Base-by-base conservation (phyloP, 2,329 filamentous ascomycete species). In the Colletotrichum sp. region DNA sequence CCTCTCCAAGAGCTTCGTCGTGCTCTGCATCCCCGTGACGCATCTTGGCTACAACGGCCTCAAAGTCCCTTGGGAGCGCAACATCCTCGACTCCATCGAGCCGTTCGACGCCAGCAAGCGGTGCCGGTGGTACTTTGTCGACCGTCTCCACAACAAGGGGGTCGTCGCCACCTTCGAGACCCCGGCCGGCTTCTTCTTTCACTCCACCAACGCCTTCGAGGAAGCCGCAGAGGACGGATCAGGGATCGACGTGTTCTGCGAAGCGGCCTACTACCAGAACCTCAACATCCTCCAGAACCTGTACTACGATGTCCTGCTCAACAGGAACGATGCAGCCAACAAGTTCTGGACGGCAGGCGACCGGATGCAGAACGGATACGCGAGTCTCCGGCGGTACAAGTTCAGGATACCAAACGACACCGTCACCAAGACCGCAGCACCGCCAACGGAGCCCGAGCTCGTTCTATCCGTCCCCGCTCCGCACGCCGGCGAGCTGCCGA, bases 181-280 rank as follows among this genome's bases (percentile, higher is more conserved):
- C 18, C 88, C 91, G 0, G 90, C 94, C 0, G 92, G 92, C 63
- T 98, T 96, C 86, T 93, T 92, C 83, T 98, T 98, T 83, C 95
- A 98, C 84, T 91, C 91, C 0, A 87, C 95, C 81, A 98, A 98
- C 79, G 91, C 94, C 0, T 97, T 93, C 82, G 94, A 96, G 80
- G 90, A 95, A 77, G 78, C 80, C 1, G 76, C 80, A 0, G 82
- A 85, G 34, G 84, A 83, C 8, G 78, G 65, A 3, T 85, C 87
- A 2, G 79, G 78, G 1, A 74, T 85, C 7, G 88, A 92, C 75
- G 87, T 97, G 21, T 86, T 92, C 34, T 91, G 93, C 71, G 95
- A 98, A 76, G 82, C 93, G 2, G 84, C 92, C 34, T 86, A 90
- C 68, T 96, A 94, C 80, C 87, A 91, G 0, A 93, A 90, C 68